phyloP scores from a whole-genome alignment of 371 early-diverging fungal species.

The Amoeboaphelidium occidentale region DNA sequence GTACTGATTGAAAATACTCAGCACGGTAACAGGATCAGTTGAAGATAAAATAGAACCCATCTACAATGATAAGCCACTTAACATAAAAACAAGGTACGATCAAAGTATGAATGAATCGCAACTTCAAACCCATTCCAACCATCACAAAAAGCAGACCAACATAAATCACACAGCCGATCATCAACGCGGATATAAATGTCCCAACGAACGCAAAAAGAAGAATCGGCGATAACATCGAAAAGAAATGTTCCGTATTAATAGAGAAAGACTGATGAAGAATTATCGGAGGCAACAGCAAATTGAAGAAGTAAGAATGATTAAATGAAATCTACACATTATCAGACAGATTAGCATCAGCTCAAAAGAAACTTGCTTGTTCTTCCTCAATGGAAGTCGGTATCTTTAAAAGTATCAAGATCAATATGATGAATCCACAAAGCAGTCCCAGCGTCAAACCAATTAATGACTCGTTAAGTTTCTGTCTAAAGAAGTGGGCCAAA shows the following conservation, averaged over 20 bases:
- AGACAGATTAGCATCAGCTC: neutral
- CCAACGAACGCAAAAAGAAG: conserved; percentile 73
- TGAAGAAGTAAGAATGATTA: conserved; percentile 74
- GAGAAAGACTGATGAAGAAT: conserved; percentile 84
- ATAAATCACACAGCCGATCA: conserved; percentile 30
- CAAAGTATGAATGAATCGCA: neutral
- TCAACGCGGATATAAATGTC: conserved; percentile 61
- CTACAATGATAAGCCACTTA: conserved; percentile 24
- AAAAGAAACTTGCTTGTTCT: too few species aligned
- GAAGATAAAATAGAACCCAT: conserved; percentile 63
- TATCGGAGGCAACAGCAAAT: conserved; percentile 78
- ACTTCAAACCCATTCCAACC: neutral
- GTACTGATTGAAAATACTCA: conserved; percentile 72
- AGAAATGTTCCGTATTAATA: conserved; percentile 35
- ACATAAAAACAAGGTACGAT: neutral
- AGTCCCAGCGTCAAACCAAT: too few species aligned
- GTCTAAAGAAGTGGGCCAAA: too few species aligned
- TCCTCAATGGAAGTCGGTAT: too few species aligned
- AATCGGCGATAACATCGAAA: conserved; percentile 18
- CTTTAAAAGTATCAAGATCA: too few species aligned
- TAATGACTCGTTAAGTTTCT: too few species aligned
- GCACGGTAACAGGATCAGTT: conserved; percentile 84
- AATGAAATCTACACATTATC: conserved; percentile 34
- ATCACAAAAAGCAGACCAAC: neutral
- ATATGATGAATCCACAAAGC: too few species aligned